Evolutionary conservation across 1,139 yeast genomes (phyloP), one percentile per base, ranked within the genome.

Genomic region (Suhomyces chickasaworum): DNA sequence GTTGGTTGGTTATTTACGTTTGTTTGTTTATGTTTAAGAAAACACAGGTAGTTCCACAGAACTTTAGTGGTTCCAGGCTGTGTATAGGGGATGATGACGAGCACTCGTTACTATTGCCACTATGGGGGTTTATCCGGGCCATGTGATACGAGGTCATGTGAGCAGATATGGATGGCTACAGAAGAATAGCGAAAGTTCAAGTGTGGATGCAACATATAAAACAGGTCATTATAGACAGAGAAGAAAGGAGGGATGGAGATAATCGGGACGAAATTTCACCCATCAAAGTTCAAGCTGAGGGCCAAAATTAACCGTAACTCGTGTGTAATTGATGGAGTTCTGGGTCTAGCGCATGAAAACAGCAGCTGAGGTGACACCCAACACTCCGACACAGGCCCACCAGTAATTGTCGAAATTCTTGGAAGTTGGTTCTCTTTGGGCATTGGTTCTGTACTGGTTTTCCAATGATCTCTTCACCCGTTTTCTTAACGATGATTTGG

Each of bases 401-500:
- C 79, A 75, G 53, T 63, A 63, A 48, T 66, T 62, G 52, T 82
- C 82, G 57, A 71, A 76, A 38, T 49, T 53, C 44, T 80, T 77
- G 47, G 71, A 61, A 15, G 65, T 56, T 27, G 66, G 60, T 41
- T 70, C 75, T 54, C 75, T 76, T 27, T 78, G 74, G 2, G 97
- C 97, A 49, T 79, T 84, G 2, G 97, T 89, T 66, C 84, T 83
- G 58, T 81, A 81, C 65, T 82, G 82, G 70, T 90, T 90, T 59
- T 88, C 96, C 58, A 90, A 75, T 13, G 89, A 75, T 64, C 96
- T 78, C 63, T 80, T 83, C 45, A 88, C 78, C 52, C 74, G 68
- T 41, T 64, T 68, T 57, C 79, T 71, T 52, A 79, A 63, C 16
- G 75, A 71, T 13, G 72, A 55, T 41, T 63, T 64, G 25, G 75